Percentiles rank a stretch among this genome's conserved stretches.
Conservation (phyloP, 495 filamentous ascomycete genomes). For the Parathielavia hyrcaniae region DNA sequence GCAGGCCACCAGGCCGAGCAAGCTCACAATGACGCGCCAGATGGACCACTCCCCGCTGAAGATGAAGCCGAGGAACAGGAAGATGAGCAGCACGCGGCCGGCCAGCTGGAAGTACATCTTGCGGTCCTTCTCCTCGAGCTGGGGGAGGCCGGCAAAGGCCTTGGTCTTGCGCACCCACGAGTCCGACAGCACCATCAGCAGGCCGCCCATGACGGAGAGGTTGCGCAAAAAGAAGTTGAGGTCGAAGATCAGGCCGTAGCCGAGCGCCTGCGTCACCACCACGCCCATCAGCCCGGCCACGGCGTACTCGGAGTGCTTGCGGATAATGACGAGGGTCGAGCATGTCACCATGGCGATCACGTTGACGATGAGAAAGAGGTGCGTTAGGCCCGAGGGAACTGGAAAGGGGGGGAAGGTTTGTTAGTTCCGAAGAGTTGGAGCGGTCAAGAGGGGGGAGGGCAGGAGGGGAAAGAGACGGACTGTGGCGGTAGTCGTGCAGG, state of each 20-base stretch:
- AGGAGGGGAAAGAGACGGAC: constrained; percentile 47
- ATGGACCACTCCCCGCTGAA: constrained; percentile 90
- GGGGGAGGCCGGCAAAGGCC: constrained; percentile 87
- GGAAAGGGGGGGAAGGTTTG: constrained; percentile 1
- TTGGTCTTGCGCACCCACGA: constrained; percentile 97
- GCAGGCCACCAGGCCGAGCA: constrained; percentile 82
- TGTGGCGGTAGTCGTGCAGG: constrained; percentile 85
- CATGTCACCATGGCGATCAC: constrained; percentile 82
- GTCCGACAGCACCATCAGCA: constrained; percentile 96
- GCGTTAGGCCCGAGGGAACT: constrained; percentile 88
- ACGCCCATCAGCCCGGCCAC: constrained; percentile 85
- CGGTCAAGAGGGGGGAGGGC: neutral
- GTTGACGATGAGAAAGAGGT: constrained; percentile 87
- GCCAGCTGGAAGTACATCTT: constrained; percentile 99
- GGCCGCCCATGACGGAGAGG: constrained; percentile 89
- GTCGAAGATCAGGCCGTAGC: constrained; percentile 97
- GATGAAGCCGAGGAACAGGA: constrained; percentile 93
- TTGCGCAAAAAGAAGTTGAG: constrained; percentile 99
- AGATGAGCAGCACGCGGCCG: constrained; percentile 91
- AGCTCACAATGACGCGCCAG: constrained; percentile 72
- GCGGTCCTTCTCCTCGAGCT: constrained; percentile 95
- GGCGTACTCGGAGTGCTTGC: constrained; percentile 86
- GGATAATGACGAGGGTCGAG: constrained; percentile 79
- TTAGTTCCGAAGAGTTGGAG: constrained; percentile 16
- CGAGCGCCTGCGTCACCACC: constrained; percentile 91